phyloP scores from a whole-genome alignment of 345 rosid species.

The Gossypium bickii region DNA sequence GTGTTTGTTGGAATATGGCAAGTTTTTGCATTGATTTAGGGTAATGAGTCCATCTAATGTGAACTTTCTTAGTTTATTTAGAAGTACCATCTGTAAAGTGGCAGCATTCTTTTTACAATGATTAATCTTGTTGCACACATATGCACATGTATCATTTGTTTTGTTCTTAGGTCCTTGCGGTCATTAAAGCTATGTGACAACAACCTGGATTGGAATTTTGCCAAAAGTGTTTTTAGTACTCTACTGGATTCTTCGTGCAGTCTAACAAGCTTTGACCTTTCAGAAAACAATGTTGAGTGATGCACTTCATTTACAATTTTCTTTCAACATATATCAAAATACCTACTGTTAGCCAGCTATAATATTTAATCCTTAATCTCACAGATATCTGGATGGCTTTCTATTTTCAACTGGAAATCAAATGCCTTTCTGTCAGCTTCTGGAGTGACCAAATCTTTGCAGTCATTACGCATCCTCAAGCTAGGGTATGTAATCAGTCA shows the following conservation, averaged over 20 bases:
- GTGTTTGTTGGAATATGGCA: neutral
- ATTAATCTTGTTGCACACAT: neutral
- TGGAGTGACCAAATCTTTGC: slow-evolving; percentile 44
- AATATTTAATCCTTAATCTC: slow-evolving; percentile 6
- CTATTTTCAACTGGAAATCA: slow-evolving; percentile 46
- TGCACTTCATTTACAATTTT: slow-evolving; percentile 19
- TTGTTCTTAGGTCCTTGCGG: slow-evolving; percentile 54
- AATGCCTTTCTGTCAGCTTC: slow-evolving; percentile 21
- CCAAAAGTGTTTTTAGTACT: slow-evolving; percentile 41
- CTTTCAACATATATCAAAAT: neutral
- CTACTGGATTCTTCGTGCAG: slow-evolving; percentile 57
- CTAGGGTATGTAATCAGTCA: slow-evolving; percentile 45
- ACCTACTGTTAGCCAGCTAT: slow-evolving; percentile 13
- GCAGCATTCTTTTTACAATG: neutral
- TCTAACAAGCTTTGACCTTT: slow-evolving; percentile 64
- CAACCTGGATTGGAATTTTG: slow-evolving; percentile 43
- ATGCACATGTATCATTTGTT: neutral
- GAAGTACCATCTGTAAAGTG: neutral
- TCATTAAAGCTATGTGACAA: slow-evolving; percentile 53
- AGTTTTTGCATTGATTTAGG: slow-evolving; percentile 1
- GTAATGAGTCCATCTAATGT: neutral
- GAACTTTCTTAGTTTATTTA: neutral
- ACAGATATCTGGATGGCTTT: slow-evolving; percentile 86
- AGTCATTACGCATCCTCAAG: slow-evolving; percentile 54
- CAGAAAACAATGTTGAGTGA: slow-evolving; percentile 68